These are phyloP conservation scores for Lyophyllum atratum DNA, from an alignment of 768 basidiomycete species.

Conservation along the genomic window DNA sequence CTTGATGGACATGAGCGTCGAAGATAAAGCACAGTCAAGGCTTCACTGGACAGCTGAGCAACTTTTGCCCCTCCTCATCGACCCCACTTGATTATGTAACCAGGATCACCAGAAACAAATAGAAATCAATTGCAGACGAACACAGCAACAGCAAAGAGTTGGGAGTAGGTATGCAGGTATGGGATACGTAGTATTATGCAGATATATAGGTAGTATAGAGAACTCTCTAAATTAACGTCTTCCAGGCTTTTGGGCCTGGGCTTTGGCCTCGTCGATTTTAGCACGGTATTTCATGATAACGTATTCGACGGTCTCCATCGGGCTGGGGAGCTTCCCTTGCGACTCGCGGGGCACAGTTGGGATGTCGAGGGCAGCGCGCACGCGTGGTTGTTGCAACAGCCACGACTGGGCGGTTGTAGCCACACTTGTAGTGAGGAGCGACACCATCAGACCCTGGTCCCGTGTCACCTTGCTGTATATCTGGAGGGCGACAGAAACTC, in stretches of 20 bases:
- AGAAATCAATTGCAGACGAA: no score
- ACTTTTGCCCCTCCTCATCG: not conserved
- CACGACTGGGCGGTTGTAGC: conserved; percentile 54
- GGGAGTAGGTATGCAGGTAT: not conserved
- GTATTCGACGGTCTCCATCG: conserved; percentile 22
- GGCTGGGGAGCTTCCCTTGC: conserved; percentile 33
- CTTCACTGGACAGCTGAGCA: not conserved
- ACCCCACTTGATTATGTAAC: not conserved
- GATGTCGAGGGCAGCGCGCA: conserved; percentile 42
- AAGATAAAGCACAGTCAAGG: conserved; percentile 7
- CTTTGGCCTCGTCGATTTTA: conserved; percentile 24
- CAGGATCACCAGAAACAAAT: not conserved
- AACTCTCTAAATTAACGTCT: conserved; percentile 14
- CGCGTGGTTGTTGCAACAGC: conserved; percentile 41
- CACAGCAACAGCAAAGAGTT: not conserved
- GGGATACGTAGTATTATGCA: conserved; percentile 1
- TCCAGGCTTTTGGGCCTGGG: conserved; percentile 16
- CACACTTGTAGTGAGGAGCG: conserved; percentile 39
- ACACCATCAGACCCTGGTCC: conserved; percentile 42
- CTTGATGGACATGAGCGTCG: conserved; percentile 36
- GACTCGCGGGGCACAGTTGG: conserved; percentile 31
- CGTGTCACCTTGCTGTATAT: not conserved
- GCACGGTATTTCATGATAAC: conserved; percentile 22
- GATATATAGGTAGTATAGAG: conserved; percentile 2
- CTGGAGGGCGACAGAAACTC: conserved; percentile 28